Conservation (phyloP, 176 grass and related monocot genomes). For the Aegilops speltoides region DNA sequence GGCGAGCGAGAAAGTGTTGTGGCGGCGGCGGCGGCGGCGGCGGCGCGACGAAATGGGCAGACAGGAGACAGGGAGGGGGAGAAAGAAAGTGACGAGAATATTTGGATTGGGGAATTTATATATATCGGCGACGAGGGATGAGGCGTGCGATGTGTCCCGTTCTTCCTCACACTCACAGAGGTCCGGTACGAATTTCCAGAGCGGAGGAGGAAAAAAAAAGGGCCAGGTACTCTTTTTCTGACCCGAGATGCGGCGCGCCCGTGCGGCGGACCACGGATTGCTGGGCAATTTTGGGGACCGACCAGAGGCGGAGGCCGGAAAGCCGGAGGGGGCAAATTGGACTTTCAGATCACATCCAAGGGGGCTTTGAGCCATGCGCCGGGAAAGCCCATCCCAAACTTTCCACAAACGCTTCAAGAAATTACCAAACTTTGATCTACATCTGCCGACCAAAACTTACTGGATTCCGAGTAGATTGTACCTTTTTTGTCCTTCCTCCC, state of each 20-base stretch:
- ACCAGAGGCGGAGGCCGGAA: background rate
- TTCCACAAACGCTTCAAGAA: background rate
- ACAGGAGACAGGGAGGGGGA: conserved; percentile 8
- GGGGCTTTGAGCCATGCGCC: background rate
- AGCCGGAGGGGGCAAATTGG: background rate
- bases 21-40: background rate
- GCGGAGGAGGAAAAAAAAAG: background rate
- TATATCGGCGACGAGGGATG: background rate
- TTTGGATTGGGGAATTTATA: conserved; percentile 42
- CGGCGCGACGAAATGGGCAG: conserved; percentile 23
- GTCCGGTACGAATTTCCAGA: background rate
- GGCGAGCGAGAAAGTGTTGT: background rate
- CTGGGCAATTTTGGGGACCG: background rate
- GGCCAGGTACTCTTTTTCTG: conserved; percentile 4
- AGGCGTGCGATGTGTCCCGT: conserved; percentile 27
- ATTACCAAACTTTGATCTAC: background rate
- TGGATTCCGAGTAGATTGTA: background rate
- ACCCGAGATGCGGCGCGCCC: conserved; percentile 18
- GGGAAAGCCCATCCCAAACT: too few species aligned
- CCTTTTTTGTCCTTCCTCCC: background rate
- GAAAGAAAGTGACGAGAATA: background rate
- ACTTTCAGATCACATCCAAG: background rate
- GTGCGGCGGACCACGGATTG: conserved; percentile 8
- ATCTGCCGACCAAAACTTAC: background rate
- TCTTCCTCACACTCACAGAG: conserved; percentile 14